Evolutionary conservation across 768 basidiomycete genomes (phyloP).

Genomic region (Pleurotus eryngii): DNA sequence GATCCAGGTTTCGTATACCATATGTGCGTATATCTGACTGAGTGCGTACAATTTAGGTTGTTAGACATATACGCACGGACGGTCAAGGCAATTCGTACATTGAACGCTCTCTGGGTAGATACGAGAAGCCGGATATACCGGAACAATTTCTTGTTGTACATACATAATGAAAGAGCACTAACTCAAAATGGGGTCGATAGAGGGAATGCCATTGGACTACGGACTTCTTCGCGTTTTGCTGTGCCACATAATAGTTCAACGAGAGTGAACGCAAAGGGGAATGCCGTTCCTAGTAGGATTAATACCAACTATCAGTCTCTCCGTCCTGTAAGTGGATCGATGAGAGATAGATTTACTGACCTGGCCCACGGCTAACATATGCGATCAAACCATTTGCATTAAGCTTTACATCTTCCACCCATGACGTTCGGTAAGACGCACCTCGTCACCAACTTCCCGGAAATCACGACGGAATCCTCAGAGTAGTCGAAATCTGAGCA

Average conservation of each 20-base stretch:
- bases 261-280: conserved; percentile 75
- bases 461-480: conserved; percentile 72
- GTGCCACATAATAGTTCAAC: conserved; percentile 67
- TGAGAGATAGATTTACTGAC: conserved; percentile 26
- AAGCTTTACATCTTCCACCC: no score
- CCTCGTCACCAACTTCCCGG: conserved; percentile 77
- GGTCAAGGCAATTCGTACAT: conserved; percentile 36
- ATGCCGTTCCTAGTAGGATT: conserved; percentile 54
- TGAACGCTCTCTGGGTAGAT: conserved; percentile 41
- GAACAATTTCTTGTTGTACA: conserved; percentile 71
- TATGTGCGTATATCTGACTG: no score
- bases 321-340: neutral
- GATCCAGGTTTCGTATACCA: conserved; percentile 1
- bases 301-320: neutral
- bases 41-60: conserved; percentile 35
- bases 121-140: conserved; percentile 65
- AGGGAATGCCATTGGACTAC: conserved; percentile 72
- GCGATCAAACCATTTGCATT: neutral
- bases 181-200: conserved; percentile 39
- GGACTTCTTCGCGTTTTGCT: conserved; percentile 58
- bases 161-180: conserved; percentile 16
- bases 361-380: conserved; percentile 62
- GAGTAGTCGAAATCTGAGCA: conserved; percentile 67
- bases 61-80: conserved; percentile 31
- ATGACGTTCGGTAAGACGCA: conserved; percentile 21